Base-by-base conservation (phyloP, 1,139 yeast genomes). In the Taphrina flavorubra region DNA sequence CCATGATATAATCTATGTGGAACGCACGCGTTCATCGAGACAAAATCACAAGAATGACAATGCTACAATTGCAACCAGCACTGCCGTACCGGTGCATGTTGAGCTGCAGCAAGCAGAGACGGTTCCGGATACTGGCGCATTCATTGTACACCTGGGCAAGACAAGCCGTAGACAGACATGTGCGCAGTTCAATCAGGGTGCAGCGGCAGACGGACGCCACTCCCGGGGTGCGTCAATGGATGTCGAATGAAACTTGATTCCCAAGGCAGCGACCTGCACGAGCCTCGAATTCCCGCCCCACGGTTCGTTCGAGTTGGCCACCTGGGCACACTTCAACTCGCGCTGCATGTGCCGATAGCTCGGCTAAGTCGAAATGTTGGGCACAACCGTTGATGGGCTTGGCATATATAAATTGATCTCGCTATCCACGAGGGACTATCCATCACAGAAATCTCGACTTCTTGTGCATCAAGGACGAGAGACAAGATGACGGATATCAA, bases 401-500 rank as follows among this genome's bases (percentile, higher is more conserved):
- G 31, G 16, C 20, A 37, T 42, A 58, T 58, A 58, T 58, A 58
- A 58, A 44, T 40, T 20, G 8, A 36, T 53, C 55, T 25, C 13
- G 34, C 55, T 34, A 11, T 7, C 58, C 31, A 25, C 42, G 14
- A n/a, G 42, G 4, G 7, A 10, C n/a, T n/a, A 14, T 34, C n/a
- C 60, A 53, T 6, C 36, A 34, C 42, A 18, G 34, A 36, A 18
- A 18, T 10, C 10, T 25, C 58, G 18, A 53, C 58, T 11, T 37
- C 58, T 31, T 16, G 34, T 39, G 13, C 36, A n/a, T 14, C 46
- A 8, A 37, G 20, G 13, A 56, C 60, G 36, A 40, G 37, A 25
- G 2, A 25, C 46, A 56, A 39, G 49, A 63, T 63, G 67, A 46
- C 61, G 14, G 67, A 53, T 34, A 63, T 63, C 67, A 63, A 63